Base-by-base conservation (phyloP, 2,329 filamentous ascomycete species). In the Fusarium phyllophilum region DNA sequence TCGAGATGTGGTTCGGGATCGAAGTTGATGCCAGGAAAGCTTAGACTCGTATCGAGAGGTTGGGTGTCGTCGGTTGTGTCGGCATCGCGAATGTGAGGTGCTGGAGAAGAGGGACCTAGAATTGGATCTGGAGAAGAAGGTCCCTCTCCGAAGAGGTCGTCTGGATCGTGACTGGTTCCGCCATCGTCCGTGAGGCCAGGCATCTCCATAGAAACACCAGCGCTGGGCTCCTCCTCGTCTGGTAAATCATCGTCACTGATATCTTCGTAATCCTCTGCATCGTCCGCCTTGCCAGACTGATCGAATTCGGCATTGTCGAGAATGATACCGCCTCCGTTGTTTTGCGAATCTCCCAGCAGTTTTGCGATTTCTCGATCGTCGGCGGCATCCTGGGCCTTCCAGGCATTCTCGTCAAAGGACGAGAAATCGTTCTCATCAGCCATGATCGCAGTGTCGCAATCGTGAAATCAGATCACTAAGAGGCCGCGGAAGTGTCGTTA, bases 161-260 rank as follows among this genome's bases (percentile, higher is more conserved):
- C 90, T 39, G 85, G 86, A 68, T 90, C 88, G 77, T 90, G 86
- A 68, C 87, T 90, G 6, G 87, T 88, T 55, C 87, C 88, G 49
- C 87, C 87, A 76, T 92, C 89, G 71, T 92, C 89, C 4, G 87
- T 89, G 34, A 90, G 79, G 17, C 85, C 86, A 2, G 88, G 88
- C n/a, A 86, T 79, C 62, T 89, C 86, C 52, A 83, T 80, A 20
- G 84, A 86, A 22, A 80, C 78, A 58, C 80, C 82, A 10, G 80
- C 82, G 17, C 81, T 82, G 34, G 82, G 83, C 62, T 91, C 89
- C 73, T 96, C 94, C 72, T 96, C 94, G 12, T 96, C 94, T 17
- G 94, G 93, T 13, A 97, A 87, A 72, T 98, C 95, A 79, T 97
- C 95, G 80, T 98, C 96, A 74, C 93, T 93, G 71, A 98, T 95